Evolutionary conservation across 179 eudicot genomes (phyloP).

Genomic region (Amaranthus tricolor): DNA sequence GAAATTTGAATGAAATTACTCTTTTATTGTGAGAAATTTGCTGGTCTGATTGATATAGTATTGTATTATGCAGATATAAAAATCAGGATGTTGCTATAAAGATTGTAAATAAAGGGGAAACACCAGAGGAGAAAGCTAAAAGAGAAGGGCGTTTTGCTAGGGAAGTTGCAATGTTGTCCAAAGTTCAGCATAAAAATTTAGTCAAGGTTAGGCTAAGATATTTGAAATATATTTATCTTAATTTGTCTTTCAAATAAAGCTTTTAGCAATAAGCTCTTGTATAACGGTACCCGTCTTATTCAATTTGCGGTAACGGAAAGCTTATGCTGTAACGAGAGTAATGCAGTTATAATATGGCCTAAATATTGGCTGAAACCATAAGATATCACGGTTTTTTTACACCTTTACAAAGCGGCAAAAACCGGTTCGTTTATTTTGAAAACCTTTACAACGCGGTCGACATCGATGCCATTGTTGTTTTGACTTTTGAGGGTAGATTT

Average conservation of each 20-base stretch:
- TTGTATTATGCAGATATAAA: constrained; percentile 52
- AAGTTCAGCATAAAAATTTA: constrained; percentile 82
- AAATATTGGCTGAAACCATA: no score
- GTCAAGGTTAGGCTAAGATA: constrained; percentile 52
- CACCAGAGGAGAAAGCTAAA: constrained; percentile 72
- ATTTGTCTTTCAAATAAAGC: neutral
- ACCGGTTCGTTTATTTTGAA: no score
- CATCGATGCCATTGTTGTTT: no score
- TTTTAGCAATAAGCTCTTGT: neutral
- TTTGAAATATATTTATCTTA: neutral
- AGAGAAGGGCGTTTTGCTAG: constrained; percentile 64
- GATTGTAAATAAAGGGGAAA: constrained; percentile 70
- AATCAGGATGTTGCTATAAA: constrained; percentile 81
- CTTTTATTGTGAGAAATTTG: neutral
- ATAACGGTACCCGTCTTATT: no score
- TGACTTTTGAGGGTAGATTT: no score
- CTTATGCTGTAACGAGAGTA: no score
- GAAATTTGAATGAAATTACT: neutral
- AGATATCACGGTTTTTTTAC: no score
- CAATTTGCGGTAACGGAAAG: no score
- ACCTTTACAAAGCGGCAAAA: no score
- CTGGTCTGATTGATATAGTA: neutral
- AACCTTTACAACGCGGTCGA: no score
- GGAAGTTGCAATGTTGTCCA: constrained; percentile 87
- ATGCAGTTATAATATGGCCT: no score